Evolutionary conservation across 1,139 yeast genomes (phyloP).

Genomic region (Yamadazyma atmosphaerica): DNA sequence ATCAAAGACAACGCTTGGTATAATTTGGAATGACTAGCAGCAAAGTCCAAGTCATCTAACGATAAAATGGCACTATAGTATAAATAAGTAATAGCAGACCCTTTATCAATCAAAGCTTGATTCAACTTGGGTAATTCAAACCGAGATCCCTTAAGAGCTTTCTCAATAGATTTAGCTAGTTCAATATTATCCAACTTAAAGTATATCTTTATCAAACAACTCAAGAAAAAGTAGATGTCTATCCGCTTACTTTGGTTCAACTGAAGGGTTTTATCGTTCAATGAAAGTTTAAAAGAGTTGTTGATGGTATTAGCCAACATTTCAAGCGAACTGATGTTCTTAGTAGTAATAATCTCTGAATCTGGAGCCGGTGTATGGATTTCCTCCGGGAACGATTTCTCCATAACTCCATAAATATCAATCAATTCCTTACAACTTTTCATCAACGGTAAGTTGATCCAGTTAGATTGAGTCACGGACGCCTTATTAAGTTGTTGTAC

Average conservation of each 20-base stretch:
- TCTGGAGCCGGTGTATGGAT: constrained; percentile 7
- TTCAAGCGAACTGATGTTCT: constrained; percentile 38
- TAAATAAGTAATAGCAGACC: constrained; percentile 58
- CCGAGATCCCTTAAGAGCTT: constrained; percentile 63
- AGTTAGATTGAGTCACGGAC: constrained; percentile 61
- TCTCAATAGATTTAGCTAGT: constrained; percentile 75
- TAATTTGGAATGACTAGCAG: constrained; percentile 49
- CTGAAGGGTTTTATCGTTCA: constrained; percentile 73
- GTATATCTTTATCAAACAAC: constrained; percentile 70
- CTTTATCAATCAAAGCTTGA: constrained; percentile 40
- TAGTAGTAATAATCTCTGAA: constrained; percentile 8
- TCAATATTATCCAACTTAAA: constrained; percentile 69
- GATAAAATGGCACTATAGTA: constrained; percentile 67
- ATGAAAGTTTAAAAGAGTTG: constrained; percentile 71
- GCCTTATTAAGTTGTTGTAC: constrained; percentile 54
- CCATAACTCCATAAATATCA: constrained; percentile 41
- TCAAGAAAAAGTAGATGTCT: constrained; percentile 75
- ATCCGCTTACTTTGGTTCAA: constrained; percentile 50
- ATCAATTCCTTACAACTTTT: constrained; percentile 57
- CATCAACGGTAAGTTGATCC: constrained; percentile 67
- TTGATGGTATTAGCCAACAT: constrained; percentile 68
- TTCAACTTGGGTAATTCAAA: constrained; percentile 53
- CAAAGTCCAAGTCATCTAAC: constrained; percentile 62
- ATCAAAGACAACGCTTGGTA: constrained; percentile 46
- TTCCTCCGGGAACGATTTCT: constrained; percentile 32